These are phyloP conservation scores for Chernovozyma aurita DNA, from an alignment of 1,139 yeast species.

Conservation along the genomic window DNA sequence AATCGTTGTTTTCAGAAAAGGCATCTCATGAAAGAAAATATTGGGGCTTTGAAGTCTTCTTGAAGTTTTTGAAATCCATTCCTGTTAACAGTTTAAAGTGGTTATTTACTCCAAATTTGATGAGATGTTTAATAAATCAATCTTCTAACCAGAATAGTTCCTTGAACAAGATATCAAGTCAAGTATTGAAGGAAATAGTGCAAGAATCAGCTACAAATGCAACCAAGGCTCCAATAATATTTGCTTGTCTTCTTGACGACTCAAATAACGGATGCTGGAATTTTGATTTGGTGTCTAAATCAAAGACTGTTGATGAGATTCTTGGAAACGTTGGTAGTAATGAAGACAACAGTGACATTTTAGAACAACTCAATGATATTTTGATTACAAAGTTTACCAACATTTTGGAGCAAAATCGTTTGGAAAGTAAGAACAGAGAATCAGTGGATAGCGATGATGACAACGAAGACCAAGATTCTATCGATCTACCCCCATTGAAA, in stretches of 20 bases:
- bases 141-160: slow-evolving; percentile 61
- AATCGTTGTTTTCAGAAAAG: slow-evolving; percentile 67
- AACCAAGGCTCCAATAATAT: slow-evolving; percentile 42
- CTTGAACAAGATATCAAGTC: slow-evolving; percentile 63
- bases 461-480: slow-evolving; percentile 7
- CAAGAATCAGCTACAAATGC: slow-evolving; percentile 33
- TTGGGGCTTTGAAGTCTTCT: slow-evolving; percentile 79
- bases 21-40: slow-evolving; percentile 84
- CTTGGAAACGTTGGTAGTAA: slow-evolving; percentile 9
- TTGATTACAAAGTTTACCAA: slow-evolving; percentile 20
- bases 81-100: slow-evolving; percentile 29
- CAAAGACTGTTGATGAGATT: slow-evolving; percentile 56
- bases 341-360: slow-evolving; percentile 13
- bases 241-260: slow-evolving; percentile 47
- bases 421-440: slow-evolving; percentile 16
- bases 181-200: slow-evolving; percentile 42
- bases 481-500: slow-evolving; percentile 14
- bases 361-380: slow-evolving; percentile 18
- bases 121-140: slow-evolving; percentile 77
- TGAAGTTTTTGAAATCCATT: slow-evolving; percentile 35
- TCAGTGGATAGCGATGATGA: slow-evolving; percentile 12
- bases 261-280: slow-evolving; percentile 58
- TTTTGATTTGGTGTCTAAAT: slow-evolving; percentile 75
- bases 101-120: slow-evolving; percentile 65
- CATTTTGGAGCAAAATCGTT: slow-evolving; percentile 12